Conservation (phyloP, 164 flowering plant genomes). For the Chloranthus sessilifolius region DNA sequence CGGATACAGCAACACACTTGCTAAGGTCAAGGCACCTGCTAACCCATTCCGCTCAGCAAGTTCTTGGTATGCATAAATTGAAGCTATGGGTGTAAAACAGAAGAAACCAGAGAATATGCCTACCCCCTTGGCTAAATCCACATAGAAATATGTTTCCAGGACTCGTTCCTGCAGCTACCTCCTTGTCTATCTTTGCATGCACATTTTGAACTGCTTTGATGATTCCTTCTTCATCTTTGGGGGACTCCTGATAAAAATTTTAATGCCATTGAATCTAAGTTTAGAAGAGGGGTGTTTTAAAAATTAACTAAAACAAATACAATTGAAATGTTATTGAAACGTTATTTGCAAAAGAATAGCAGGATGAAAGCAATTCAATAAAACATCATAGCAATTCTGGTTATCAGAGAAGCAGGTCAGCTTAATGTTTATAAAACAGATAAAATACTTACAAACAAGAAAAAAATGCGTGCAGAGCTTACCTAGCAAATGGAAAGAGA, state of each 20-base stretch:
- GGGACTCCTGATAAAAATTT: slow-evolving; percentile 55
- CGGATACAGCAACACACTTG: slow-evolving; percentile 85
- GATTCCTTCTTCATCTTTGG: slow-evolving; percentile 62
- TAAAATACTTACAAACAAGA: neutral
- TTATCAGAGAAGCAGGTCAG: neutral
- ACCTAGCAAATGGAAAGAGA: neutral
- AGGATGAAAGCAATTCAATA: neutral
- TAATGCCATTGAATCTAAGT: neutral
- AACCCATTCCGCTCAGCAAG: slow-evolving; percentile 5
- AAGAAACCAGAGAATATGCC: slow-evolving; percentile 8
- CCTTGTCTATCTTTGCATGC: slow-evolving; percentile 88
- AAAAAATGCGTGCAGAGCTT: no score
- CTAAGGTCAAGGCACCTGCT: slow-evolving; percentile 92
- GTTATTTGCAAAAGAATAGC: neutral
- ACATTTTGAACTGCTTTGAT: slow-evolving; percentile 80
- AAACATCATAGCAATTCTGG: neutral
- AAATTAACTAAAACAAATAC: no score
- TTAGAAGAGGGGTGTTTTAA: neutral
- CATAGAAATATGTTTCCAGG: slow-evolving; percentile 81
- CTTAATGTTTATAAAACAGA: neutral
- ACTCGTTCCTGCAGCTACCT: slow-evolving; percentile 66
- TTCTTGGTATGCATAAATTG: neutral
- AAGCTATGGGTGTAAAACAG: neutral
- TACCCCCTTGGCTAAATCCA: slow-evolving; percentile 99
- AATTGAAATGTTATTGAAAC: no score